Base-by-base conservation (phyloP, 148 eudicot genomes). In the Camellia japonica region DNA sequence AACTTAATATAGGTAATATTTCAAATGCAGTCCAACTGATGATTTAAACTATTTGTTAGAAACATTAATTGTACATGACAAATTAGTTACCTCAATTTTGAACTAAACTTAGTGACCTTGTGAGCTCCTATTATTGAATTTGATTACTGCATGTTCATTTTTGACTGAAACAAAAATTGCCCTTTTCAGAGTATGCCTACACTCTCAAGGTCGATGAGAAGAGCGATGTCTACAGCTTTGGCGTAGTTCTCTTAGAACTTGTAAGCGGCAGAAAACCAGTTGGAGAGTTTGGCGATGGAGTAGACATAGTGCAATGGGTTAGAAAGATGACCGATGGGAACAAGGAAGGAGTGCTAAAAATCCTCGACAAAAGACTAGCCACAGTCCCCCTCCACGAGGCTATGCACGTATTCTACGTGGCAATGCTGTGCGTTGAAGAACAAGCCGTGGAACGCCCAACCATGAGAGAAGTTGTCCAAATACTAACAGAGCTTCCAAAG, bases 251-350 rank as follows among this genome's bases (percentile, higher is more conserved):
- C 38, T 80, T 94, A 71, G 98, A 94, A 80, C 91, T 94, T 11
- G 90, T 94, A 42, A 86, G 89, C 2, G 98, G 98, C 1, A 80
- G 90, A 79, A 94, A 93, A 77, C 98, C 98, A 30, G 98, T 94
- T 6, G 98, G 98, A 59, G 98, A 95, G 75, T 95, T 95, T 58
- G 98, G 98, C 0, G 98, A 95, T 60, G 98, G 98, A 7, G 98
- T 95, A 2, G 98, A 95, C 77, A 95, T 95, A 16, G 98, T 95
- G 66, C 98, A 95, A 66, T 95, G 98, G 98, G 97, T 95, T 41
- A 79, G 94, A 66, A 93, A 87, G 82, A 78, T 93, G 92, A 95
- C 98, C 0, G 92, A 90, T n/a, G 93, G 96, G 0, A 85, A 90
- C 85, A 95, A 93, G 69, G 98, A 95, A 89, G 89, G 86, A 51